A percentile compares a stretch with the other conserved stretches of the same genome.
These are phyloP conservation scores for Moesziomyces globuligerus DNA, from an alignment of 1,284 basidiomycete genomes.

Conservation along the genomic window DNA sequence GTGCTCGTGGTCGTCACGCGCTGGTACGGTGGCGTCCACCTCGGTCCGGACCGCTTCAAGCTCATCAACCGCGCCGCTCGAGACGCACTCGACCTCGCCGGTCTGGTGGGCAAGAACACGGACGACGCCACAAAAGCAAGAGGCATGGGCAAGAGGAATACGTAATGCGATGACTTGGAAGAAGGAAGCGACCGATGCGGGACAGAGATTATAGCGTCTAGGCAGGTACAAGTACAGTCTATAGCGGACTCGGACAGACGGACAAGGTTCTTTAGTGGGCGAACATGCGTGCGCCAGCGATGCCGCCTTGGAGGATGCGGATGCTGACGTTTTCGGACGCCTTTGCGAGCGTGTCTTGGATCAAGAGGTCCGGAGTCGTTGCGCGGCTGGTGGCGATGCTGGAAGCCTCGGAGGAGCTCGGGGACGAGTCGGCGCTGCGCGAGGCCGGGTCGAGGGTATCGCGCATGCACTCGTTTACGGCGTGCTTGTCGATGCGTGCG, in stretches of 20 bases:
- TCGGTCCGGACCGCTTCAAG: conserved; percentile 66
- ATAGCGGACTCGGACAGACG: too few relatives aligned
- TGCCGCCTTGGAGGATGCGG: conserved; percentile 13
- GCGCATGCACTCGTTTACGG: conserved; percentile 23
- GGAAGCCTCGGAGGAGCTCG: conserved; percentile 7
- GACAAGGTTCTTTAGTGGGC: conserved; percentile 10
- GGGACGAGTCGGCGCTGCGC: not conserved
- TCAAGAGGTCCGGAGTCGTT: conserved; percentile 17
- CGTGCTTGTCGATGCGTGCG: conserved; percentile 15
- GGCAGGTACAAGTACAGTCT: conserved; percentile 14
- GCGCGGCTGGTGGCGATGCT: conserved; percentile 15
- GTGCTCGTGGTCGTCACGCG: conserved; percentile 64
- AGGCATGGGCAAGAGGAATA: conserved; percentile 27
- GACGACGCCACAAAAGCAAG: conserved; percentile 10
- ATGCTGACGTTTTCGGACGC: conserved; percentile 22
- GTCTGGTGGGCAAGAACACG: conserved; percentile 38
- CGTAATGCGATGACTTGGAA: conserved; percentile 6
- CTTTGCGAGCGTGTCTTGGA: conserved; percentile 17
- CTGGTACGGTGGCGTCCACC: conserved; percentile 63
- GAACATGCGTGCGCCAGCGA: conserved; percentile 21
- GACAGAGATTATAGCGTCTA: not conserved
- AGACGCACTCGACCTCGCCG: conserved; percentile 57
- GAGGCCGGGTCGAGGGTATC: conserved; percentile 5
- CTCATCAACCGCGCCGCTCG: conserved; percentile 62
- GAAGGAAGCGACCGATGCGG: not conserved